Evolutionary conservation across 129 eudicot genomes (phyloP).

Genomic region (Escallonia rubra): DNA sequence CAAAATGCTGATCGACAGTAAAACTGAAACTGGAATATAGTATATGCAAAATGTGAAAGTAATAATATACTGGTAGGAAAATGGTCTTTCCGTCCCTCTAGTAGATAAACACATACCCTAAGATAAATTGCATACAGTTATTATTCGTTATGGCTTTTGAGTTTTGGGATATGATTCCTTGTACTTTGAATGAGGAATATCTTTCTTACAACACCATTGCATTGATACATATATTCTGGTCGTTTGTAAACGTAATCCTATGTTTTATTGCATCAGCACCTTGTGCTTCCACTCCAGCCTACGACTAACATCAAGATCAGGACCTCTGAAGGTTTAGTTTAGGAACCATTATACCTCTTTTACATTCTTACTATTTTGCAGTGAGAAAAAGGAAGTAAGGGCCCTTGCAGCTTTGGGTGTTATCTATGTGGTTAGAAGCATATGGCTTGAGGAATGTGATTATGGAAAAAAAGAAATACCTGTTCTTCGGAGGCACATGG

Average conservation of each 20-base stretch:
- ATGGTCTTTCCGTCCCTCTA: no score
- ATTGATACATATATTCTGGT: neutral
- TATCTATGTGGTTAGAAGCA: conserved; percentile 58
- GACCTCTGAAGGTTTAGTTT: neutral
- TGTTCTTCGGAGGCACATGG: conserved; percentile 66
- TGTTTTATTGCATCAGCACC: neutral
- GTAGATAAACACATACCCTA: no score
- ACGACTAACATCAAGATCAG: neutral
- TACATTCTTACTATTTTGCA: conserved; percentile 31
- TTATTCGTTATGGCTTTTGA: neutral
- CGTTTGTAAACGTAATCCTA: neutral
- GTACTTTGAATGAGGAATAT: neutral
- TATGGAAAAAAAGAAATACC: conserved; percentile 73
- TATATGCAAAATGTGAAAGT: no score
- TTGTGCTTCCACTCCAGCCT: neutral
- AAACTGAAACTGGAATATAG: no score
- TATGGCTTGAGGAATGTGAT: conserved; percentile 92
- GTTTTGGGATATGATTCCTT: neutral
- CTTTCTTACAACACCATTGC: neutral
- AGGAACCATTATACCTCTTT: conserved; percentile 1
- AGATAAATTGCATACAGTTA: no score
- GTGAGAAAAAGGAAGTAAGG: conserved; percentile 84
- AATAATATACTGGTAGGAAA: no score
- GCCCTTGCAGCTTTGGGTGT: conserved; percentile 85
- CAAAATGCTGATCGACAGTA: no score